phyloP scores from a whole-genome alignment of 2,329 filamentous ascomycete species.

The Pseudovirgaria hyperparasitica region DNA sequence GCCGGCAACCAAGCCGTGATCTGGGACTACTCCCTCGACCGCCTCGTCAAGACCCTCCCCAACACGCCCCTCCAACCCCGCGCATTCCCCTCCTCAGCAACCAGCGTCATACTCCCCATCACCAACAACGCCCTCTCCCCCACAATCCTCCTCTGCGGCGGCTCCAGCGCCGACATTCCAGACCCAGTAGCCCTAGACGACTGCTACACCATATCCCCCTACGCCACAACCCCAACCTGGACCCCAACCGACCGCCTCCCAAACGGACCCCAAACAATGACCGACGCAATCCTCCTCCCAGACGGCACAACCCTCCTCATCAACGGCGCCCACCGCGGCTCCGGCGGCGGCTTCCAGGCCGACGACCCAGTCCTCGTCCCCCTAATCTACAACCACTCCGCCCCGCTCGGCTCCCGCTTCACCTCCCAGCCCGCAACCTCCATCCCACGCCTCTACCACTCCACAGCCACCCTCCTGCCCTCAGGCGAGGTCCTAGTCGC shows the following conservation, averaged over 20 bases:
- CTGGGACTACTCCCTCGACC: slow-evolving; percentile 4
- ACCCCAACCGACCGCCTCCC: slow-evolving; percentile 1
- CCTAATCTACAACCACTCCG: slow-evolving; percentile 3
- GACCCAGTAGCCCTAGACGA: slow-evolving; percentile 3
- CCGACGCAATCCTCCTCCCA: slow-evolving; percentile 2
- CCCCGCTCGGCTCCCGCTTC: slow-evolving; percentile 12
- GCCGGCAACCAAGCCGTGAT: slow-evolving; percentile 4
- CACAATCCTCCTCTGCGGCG: slow-evolving; percentile 4
- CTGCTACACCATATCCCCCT: slow-evolving; percentile 3
- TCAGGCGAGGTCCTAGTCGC: slow-evolving; percentile 42
- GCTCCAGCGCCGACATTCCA: slow-evolving; percentile 4
- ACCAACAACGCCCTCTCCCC: neutral
- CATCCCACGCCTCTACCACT: slow-evolving; percentile 37
- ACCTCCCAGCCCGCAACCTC: slow-evolving; percentile 14
- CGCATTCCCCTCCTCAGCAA: slow-evolving; percentile 4
- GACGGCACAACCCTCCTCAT: slow-evolving; percentile 3
- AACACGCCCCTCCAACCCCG: slow-evolving; percentile 2
- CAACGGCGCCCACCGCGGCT: slow-evolving; percentile 4
- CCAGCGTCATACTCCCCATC: slow-evolving; percentile 3
- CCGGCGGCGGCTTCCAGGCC: slow-evolving; percentile 3
- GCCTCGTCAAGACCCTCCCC: slow-evolving; percentile 3
- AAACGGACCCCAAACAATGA: slow-evolving; percentile 4
- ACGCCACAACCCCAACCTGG: neutral
- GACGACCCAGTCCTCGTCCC: slow-evolving; percentile 3
- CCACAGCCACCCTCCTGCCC: slow-evolving; percentile 37